These are phyloP conservation scores for Fusarium secorum DNA, from an alignment of 2,329 filamentous ascomycete species.

Conservation along the genomic window DNA sequence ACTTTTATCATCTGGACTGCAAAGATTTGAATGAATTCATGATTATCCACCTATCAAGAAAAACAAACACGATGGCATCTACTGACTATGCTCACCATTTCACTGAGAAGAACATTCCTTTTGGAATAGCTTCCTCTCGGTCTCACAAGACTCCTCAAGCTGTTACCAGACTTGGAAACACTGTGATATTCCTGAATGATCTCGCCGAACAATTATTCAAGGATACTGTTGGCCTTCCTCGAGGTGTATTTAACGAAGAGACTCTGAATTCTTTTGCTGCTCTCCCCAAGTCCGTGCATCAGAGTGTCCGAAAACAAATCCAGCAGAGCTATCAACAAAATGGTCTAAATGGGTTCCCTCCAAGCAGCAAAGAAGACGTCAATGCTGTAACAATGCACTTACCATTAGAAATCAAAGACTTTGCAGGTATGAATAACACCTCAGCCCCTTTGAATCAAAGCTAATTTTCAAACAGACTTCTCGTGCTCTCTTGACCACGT, in stretches of 20 bases:
- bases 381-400: slow-evolving; percentile 54
- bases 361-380: slow-evolving; percentile 18
- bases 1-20: too few relatives aligned
- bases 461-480: slow-evolving; percentile 54
- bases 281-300: background rate
- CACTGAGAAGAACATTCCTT: slow-evolving; percentile 61
- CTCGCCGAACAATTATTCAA: slow-evolving; percentile 46
- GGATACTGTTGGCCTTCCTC: slow-evolving; percentile 34
- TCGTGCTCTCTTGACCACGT: slow-evolving; percentile 62
- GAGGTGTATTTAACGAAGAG: background rate
- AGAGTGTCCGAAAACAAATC: background rate
- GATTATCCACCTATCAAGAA: accelerated
- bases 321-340: background rate
- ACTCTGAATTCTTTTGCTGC: slow-evolving; percentile 24
- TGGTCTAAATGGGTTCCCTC: slow-evolving; percentile 3
- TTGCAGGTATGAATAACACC: slow-evolving; percentile 45
- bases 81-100: slow-evolving; percentile 50
- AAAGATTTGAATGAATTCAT: accelerated
- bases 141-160: slow-evolving; percentile 50
- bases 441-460: accelerated
- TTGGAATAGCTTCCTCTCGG: slow-evolving; percentile 57
- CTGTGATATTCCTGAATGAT: slow-evolving; percentile 60
- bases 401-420: slow-evolving; percentile 63
- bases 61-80: background rate
- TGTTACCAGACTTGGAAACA: slow-evolving; percentile 59